Evolutionary conservation across 73 alveolate genomes (phyloP).

Genomic region (Durusdinium trenchii): DNA sequence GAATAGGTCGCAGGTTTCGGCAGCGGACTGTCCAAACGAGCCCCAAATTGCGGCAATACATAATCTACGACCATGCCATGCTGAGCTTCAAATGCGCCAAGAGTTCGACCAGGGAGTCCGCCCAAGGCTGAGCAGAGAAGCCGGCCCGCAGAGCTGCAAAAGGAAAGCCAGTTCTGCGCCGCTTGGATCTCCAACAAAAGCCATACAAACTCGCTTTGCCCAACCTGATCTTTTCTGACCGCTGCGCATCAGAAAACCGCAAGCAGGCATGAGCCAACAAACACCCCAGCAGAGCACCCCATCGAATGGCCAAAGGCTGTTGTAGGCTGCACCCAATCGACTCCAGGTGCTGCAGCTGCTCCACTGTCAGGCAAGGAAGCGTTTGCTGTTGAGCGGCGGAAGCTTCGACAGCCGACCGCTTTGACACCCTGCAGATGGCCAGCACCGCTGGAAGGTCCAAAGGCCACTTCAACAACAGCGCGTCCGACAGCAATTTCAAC

Average conservation of each 20-base stretch:
- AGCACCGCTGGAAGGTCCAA: conserved; percentile 5
- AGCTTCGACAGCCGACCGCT: not conserved
- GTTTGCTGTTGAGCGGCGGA: not conserved
- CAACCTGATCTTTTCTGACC: not conserved
- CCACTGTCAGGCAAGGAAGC: conserved; percentile 21
- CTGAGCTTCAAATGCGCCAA: not conserved
- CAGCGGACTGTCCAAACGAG: not conserved
- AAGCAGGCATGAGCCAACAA: conserved; percentile 17
- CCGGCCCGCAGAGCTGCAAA: conserved; percentile 33
- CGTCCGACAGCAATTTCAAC: not conserved
- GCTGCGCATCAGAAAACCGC: conserved; percentile 29
- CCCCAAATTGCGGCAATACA: conserved; percentile 26
- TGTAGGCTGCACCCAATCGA: not conserved
- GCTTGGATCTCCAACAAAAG: conserved; percentile 28
- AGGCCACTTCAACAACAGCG: conserved; percentile 5
- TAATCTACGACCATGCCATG: not conserved
- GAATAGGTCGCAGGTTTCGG: not conserved
- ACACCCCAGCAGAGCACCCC: not conserved
- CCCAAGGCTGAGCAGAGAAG: not conserved
- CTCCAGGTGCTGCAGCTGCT: conserved; percentile 22
- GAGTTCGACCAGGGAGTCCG: not conserved
- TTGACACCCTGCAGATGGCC: conserved; percentile 13
- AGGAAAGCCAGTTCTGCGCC: not conserved
- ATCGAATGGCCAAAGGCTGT: not conserved
- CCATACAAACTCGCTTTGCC: not conserved